Conservation (phyloP, 2,329 filamentous ascomycete species). For the Fusarium incarnatum region DNA sequence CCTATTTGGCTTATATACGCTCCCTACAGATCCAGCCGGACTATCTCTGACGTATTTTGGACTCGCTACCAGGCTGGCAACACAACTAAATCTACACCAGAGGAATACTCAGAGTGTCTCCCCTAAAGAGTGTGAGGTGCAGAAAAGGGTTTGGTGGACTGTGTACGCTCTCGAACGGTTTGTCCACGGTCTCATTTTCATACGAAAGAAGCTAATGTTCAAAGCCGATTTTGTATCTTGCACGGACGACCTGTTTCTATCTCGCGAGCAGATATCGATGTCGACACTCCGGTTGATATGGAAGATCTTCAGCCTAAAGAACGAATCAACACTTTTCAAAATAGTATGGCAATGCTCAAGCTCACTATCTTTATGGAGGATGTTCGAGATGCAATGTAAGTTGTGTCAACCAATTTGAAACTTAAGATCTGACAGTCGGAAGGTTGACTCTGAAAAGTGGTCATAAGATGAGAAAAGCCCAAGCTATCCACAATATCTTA, state of each 20-base stretch:
- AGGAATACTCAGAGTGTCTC: neutral
- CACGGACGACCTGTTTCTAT: slow-evolving; percentile 40
- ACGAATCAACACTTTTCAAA: slow-evolving; percentile 37
- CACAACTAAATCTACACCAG: slow-evolving; percentile 32
- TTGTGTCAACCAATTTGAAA: neutral
- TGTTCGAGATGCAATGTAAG: slow-evolving; percentile 35
- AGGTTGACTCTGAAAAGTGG: slow-evolving; percentile 28
- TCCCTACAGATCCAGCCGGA: slow-evolving; percentile 37
- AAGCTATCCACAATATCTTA: slow-evolving; percentile 8
- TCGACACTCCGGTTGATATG: slow-evolving; percentile 22
- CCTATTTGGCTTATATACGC: slow-evolving; percentile 34
- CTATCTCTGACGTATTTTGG: slow-evolving; percentile 42
- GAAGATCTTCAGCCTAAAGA: slow-evolving; percentile 24
- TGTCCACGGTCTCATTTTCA: neutral
- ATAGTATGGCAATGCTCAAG: slow-evolving; percentile 27
- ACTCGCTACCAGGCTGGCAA: slow-evolving; percentile 39
- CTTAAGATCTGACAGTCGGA: neutral
- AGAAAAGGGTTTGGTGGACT: slow-evolving; percentile 44
- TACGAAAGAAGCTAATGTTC: neutral
- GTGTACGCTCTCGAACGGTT: slow-evolving; percentile 39
- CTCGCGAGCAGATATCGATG: slow-evolving; percentile 19
- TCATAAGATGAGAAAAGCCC: neutral
- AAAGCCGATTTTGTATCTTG: slow-evolving; percentile 35
- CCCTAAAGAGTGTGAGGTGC: slow-evolving; percentile 12
- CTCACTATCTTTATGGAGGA: slow-evolving; percentile 42